Percentiles rank a stretch among this genome's conserved stretches.
Conservation (phyloP, 2,329 filamentous ascomycete species). For the Phialophora tarda region DNA sequence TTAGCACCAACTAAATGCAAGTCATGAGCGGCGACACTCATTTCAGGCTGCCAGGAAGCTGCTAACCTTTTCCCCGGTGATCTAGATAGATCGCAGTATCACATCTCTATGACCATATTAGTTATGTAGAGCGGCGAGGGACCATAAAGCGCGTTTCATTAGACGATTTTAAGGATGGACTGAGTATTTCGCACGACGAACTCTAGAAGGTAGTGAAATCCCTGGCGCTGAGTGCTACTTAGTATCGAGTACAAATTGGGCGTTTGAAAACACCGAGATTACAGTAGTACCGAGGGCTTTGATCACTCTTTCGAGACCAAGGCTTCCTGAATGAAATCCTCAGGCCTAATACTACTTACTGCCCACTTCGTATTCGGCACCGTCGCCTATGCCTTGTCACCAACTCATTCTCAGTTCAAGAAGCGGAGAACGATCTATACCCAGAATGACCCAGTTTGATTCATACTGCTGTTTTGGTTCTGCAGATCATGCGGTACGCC, state of each 20-base stretch:
- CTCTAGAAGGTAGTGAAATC: conserved; percentile 15
- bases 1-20: too few species aligned
- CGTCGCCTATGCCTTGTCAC: conserved; percentile 17
- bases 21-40: too few species aligned
- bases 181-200: conserved; percentile 14
- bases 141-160: too few species aligned
- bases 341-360: conserved; percentile 12
- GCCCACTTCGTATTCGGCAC: conserved; percentile 17
- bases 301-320: conserved; percentile 18
- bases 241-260: conserved; percentile 1
- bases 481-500: conserved; percentile 17
- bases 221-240: conserved; percentile 12
- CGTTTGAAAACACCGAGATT: conserved; percentile 9
- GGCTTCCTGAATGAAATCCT: conserved; percentile 9
- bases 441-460: conserved; percentile 17
- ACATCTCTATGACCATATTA: too few species aligned
- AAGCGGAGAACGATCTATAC: conserved; percentile 19
- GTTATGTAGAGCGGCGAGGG: too few species aligned
- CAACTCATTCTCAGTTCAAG: conserved; percentile 17
- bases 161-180: too few species aligned
- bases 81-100: too few species aligned
- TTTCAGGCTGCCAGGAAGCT: too few species aligned
- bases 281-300: conserved; percentile 16
- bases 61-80: too few species aligned
- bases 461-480: conserved; percentile 16